Evolutionary conservation across 2,329 filamentous ascomycete genomes (phyloP), one percentile per base, ranked within the genome.

Genomic region (Sphaerulina musiva): DNA sequence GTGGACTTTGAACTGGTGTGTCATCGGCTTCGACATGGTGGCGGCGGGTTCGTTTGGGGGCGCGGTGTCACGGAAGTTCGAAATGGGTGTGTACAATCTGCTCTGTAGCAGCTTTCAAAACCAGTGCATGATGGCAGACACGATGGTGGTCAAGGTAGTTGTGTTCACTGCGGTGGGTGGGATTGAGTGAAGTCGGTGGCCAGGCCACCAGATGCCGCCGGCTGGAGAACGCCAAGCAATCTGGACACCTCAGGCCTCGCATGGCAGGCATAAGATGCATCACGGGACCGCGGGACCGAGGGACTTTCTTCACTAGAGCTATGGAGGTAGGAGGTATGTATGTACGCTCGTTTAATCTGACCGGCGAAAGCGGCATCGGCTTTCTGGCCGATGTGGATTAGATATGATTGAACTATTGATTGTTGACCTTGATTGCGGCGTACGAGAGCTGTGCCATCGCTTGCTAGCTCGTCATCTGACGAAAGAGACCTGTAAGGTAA

Each of bases 11-110:
- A 74, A 78, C 57, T 74, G 68, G 62, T 70, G 66, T 56, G 73
- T 72, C 64, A 76, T 68, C 72, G 71, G 67, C 65, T 69, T 73
- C 71, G 73, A 68, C 79, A 81, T 81, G 58, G 75, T 79, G 75
- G 66, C 26, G 26, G 26, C 68, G 41, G 26, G 43, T 32, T 45
- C 34, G 26, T 23, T 43, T 17, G 41, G 20, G 20, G 20, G 51
- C 23, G 14, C 29, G 14, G 31, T 42, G n/a, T n/a, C 7, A 41
- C 5, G 14, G 34, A 34, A 43, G 41, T 14, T 39, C 20, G 31
- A 11, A 38, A 23, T 10, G 20, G n/a, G 44, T 17, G 32, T 29
- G 26, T 6, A 29, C 26, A 29, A 8, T 54, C 20, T 23, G 45
- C 34, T 54, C 47, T 34, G 31, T 29, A 40, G 46, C 34, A 36